Evolutionary conservation across 768 basidiomycete species (phyloP).

Genomic region (Termitomyces eurrhizus): DNA sequence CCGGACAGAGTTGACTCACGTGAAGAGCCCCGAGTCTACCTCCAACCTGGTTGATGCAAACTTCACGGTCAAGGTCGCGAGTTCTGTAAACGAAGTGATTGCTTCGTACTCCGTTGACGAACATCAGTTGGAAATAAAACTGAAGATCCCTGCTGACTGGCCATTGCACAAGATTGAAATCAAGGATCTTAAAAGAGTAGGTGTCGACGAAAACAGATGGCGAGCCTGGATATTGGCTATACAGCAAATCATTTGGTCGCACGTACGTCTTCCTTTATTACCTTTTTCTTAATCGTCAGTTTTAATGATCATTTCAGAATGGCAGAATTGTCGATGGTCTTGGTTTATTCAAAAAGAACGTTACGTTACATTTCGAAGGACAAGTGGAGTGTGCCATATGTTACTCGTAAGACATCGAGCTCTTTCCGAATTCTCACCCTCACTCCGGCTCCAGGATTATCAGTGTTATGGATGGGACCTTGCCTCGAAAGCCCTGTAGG

Average conservation of each 20-base stretch:
- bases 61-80: slow-evolving; percentile 73
- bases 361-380: slow-evolving; percentile 89
- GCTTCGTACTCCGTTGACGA: slow-evolving; percentile 90
- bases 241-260: slow-evolving; percentile 84
- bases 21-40: slow-evolving; percentile 51
- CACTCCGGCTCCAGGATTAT: slow-evolving; percentile 60
- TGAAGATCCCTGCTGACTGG: slow-evolving; percentile 88
- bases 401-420: slow-evolving; percentile 62
- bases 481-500: slow-evolving; percentile 89
- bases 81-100: slow-evolving; percentile 73
- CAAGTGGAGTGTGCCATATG: slow-evolving; percentile 96
- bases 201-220: slow-evolving; percentile 89
- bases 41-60: slow-evolving; percentile 72
- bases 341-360: slow-evolving; percentile 90
- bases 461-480: slow-evolving; percentile 79
- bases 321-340: slow-evolving; percentile 88
- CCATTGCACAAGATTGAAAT: slow-evolving; percentile 87
- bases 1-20: slow-evolving; percentile 71
- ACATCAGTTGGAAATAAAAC: slow-evolving; percentile 83
- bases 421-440: neutral
- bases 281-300: neutral
- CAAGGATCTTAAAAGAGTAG: slow-evolving; percentile 78
- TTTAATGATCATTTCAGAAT: slow-evolving; percentile 48
- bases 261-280: slow-evolving; percentile 49
- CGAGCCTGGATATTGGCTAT: slow-evolving; percentile 91